Evolutionary conservation across 306 rosid species (phyloP), one percentile per base, ranked within the genome.

Genomic region (Rosa chinensis): DNA sequence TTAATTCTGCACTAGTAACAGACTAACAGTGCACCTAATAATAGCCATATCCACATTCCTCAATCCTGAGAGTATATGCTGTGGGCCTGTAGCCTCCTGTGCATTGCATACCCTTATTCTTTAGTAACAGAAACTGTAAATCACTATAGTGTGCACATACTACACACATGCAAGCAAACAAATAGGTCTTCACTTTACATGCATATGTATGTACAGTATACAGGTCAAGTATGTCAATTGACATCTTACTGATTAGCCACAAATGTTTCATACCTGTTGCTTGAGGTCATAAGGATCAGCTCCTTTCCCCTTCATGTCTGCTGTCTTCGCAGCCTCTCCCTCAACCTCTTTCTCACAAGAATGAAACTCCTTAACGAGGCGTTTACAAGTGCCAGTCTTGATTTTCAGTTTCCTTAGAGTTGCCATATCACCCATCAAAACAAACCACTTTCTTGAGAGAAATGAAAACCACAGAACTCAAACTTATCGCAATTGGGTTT

Each of bases 211-310:
- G 25, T 25, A 25, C n/a, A 47, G 1, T 23, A 32, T 25, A 10
- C 21, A 3, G 28, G 50, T 10, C 50, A 20, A 12, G 8, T 1
- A 43, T 9, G 62, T 56, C 28, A 56, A 1, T 56, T 8, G 48
- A 7, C 58, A 14, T 25, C 25, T 12, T 47, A 71, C 6, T 28
- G 56, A 49, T 32, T 7, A 2, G 28, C 44, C 63, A 72, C 9
- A 7, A 50, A 32, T 50, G 17, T 32, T 5, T n/a, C 70, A 37
- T 79, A 88, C 97, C 94, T 93, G 98, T 80, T 93, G 98, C 87
- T 91, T 93, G 73, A 93, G 94, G 75, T 93, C 98, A 84, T 91
- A 86, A 59, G 89, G 90, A 61, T 93, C 98, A 68, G 98, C 94
- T 56, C 97, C 93, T 77, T 84, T 89, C 53, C 87, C 92, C 79